phyloP scores from a whole-genome alignment of 257 asterid species.

The Buddleja alternifolia region DNA sequence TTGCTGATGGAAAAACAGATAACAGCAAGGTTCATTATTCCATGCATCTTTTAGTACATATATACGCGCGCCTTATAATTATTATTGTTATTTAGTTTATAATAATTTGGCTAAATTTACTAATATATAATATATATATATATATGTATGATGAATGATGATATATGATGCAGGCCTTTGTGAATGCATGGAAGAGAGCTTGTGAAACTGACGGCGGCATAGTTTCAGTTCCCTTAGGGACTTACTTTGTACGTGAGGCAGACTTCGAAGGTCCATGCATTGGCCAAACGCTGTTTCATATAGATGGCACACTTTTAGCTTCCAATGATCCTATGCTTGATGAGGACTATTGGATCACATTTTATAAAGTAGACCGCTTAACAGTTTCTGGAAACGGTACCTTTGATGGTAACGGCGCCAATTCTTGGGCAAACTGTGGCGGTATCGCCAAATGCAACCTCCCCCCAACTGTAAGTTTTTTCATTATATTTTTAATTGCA shows the following conservation, averaged over 20 bases:
- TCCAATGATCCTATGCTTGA: constrained; percentile 16
- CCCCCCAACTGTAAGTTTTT: constrained; percentile 27
- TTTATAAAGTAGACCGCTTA: constrained; percentile 27
- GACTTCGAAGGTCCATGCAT: constrained; percentile 56
- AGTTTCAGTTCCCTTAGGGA: constrained; percentile 46
- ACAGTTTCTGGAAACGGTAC: constrained; percentile 40
- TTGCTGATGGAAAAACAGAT: constrained; percentile 45
- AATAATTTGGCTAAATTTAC: too few species aligned
- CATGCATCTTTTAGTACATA: too few species aligned
- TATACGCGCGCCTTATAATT: too few species aligned
- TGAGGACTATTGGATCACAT: constrained; percentile 44
- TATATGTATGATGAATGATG: background rate
- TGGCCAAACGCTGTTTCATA: constrained; percentile 21
- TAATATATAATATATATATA: too few species aligned
- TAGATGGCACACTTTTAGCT: constrained; percentile 39
- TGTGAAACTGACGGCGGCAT: constrained; percentile 42
- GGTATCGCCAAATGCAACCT: background rate
- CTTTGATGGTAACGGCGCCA: constrained; percentile 48
- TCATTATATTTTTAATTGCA: background rate
- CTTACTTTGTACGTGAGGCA: constrained; percentile 36
- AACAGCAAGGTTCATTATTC: constrained; percentile 38
- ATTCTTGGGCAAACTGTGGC: constrained; percentile 40
- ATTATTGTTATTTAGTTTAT: too few species aligned
- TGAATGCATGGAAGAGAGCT: constrained; percentile 51
- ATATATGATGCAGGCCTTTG: constrained; percentile 41